phyloP scores from a whole-genome alignment of 176 grass and related monocot species.

The Tillandsia leiboldiana region DNA sequence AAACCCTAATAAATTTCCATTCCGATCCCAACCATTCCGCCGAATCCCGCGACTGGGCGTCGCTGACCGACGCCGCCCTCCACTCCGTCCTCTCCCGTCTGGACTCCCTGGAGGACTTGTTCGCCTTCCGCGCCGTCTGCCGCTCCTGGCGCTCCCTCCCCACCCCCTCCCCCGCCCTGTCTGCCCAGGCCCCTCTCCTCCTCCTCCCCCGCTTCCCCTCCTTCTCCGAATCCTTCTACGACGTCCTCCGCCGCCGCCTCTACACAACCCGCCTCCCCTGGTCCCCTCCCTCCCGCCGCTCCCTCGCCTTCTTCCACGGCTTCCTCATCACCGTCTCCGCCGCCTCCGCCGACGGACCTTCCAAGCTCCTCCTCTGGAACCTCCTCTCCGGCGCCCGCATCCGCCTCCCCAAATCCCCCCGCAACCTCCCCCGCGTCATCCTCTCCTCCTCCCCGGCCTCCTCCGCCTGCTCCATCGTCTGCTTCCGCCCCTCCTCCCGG shows the following conservation, averaged over 20 bases:
- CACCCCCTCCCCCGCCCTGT: slow-evolving; percentile 26
- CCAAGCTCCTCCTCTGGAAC: slow-evolving; percentile 50
- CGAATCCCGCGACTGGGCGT: slow-evolving; percentile 20
- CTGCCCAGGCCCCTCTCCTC: slow-evolving; percentile 42
- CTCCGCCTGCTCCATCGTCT: slow-evolving; percentile 11
- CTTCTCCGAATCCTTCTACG: slow-evolving; percentile 55
- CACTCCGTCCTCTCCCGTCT: slow-evolving; percentile 38
- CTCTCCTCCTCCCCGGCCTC: slow-evolving; percentile 31
- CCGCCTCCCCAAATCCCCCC: slow-evolving; percentile 42
- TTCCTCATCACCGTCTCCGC: slow-evolving; percentile 68
- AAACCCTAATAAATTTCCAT: background rate
- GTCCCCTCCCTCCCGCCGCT: slow-evolving; percentile 24
- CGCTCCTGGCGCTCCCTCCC: slow-evolving; percentile 32
- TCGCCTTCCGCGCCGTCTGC: slow-evolving; percentile 42
- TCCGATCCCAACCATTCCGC: background rate
- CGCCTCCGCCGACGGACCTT: slow-evolving; percentile 24
- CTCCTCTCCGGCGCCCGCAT: slow-evolving; percentile 53
- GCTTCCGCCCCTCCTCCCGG: slow-evolving; percentile 19
- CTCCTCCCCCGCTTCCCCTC: slow-evolving; percentile 37
- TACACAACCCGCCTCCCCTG: slow-evolving; percentile 43
- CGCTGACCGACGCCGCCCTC: slow-evolving; percentile 34
- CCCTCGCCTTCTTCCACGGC: slow-evolving; percentile 44
- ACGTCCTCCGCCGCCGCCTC: slow-evolving; percentile 36
- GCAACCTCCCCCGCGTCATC: slow-evolving; percentile 32
- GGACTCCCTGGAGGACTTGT: slow-evolving; percentile 52